phyloP scores from a whole-genome alignment of 1,139 yeast genomes.

The Meyerozyma elateridarum region DNA sequence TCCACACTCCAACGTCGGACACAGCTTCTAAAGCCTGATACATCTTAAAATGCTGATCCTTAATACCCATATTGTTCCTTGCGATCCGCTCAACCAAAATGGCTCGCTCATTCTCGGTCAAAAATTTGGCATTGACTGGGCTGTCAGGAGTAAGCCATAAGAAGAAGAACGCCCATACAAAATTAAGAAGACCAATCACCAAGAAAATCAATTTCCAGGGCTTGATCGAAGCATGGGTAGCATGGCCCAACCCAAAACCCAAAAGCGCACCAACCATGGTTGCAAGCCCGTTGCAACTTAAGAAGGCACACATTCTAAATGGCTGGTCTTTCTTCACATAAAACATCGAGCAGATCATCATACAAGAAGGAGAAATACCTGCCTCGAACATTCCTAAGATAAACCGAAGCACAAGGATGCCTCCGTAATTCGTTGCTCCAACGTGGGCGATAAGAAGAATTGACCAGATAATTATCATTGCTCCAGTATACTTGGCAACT shows the following conservation, averaged over 20 bases:
- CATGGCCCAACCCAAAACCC: conserved; percentile 33
- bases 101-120: conserved; percentile 7
- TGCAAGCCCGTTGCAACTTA: conserved; percentile 26
- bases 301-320: conserved; percentile 27
- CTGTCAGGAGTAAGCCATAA: conserved; percentile 14
- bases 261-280: conserved; percentile 29
- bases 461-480: conserved; percentile 48
- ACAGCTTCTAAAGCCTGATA: conserved; percentile 21
- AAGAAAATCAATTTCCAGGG: conserved; percentile 48
- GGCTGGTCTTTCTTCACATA: conserved; percentile 28
- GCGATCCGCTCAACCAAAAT: conserved; percentile 20
- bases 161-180: conserved; percentile 22
- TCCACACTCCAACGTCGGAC: conserved; percentile 24
- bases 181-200: conserved; percentile 41
- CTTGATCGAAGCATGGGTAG: conserved; percentile 16
- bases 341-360: conserved; percentile 19
- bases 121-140: conserved; percentile 8
- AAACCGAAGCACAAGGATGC: conserved; percentile 46
- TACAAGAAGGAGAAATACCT: conserved; percentile 29
- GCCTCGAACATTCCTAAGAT: conserved; percentile 37
- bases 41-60: conserved; percentile 17
- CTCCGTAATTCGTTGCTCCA: conserved; percentile 39
- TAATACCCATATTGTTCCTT: conserved; percentile 23
- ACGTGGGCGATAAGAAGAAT: conserved; percentile 45
- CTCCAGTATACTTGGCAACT: conserved; percentile 46